These are phyloP conservation scores for Bipolaris cookei DNA, from an alignment of 2,329 filamentous ascomycete genomes.

Conservation along the genomic window DNA sequence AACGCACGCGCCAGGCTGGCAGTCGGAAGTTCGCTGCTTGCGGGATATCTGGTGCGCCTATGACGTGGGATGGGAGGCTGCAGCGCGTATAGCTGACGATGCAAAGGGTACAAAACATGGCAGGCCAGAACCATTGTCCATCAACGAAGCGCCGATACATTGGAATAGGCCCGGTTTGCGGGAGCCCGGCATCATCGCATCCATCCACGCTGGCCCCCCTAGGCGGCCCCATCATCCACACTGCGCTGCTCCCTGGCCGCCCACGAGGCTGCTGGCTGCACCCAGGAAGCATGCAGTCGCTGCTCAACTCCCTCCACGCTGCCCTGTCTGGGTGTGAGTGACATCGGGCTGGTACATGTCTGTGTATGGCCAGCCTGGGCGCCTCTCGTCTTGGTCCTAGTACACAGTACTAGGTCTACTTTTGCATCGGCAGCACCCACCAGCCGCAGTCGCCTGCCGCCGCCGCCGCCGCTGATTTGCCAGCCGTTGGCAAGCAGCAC, in stretches of 20 bases:
- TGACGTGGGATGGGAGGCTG: constrained; percentile 10
- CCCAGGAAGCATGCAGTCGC: not conserved
- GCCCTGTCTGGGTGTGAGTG: not conserved
- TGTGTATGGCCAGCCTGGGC: not conserved
- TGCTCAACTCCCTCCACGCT: not conserved
- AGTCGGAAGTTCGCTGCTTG: constrained; percentile 5
- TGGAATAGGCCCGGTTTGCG: constrained; percentile 19
- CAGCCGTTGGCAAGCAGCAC: not conserved
- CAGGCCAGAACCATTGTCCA: constrained; percentile 8
- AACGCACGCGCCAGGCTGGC: constrained; percentile 4
- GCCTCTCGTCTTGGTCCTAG: not conserved
- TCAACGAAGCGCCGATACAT: constrained; percentile 15
- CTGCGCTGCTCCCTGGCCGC: not conserved
- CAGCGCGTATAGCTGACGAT: constrained; percentile 11
- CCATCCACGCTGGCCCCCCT: not conserved
- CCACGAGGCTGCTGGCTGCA: not conserved
- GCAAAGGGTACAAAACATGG: constrained; percentile 14
- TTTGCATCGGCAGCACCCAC: not conserved
- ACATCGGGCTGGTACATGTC: not conserved
- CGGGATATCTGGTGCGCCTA: constrained; percentile 3
- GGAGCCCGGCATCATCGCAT: not conserved
- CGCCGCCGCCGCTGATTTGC: constrained; percentile 2
- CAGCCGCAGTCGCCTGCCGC: not conserved
- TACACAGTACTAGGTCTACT: too few species aligned
- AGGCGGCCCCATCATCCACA: not conserved